phyloP scores from a whole-genome alignment of 1,284 basidiomycete species.

The Heterobasidion annosum region DNA sequence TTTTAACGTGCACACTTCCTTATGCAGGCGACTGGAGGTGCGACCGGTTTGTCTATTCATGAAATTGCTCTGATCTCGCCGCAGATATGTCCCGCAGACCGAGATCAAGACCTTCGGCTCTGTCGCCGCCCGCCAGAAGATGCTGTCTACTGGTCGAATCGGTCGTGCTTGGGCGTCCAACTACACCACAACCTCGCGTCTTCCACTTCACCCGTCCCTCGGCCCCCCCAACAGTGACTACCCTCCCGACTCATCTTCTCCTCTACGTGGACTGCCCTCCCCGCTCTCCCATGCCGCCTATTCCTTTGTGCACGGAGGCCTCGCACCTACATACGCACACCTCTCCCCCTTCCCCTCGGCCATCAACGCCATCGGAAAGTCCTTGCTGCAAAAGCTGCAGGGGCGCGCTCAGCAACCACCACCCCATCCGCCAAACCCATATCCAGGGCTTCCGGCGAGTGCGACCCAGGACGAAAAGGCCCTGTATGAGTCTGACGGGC shows the following conservation, averaged over 20 bases:
- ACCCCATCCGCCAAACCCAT: slow-evolving; percentile 75
- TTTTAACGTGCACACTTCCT: neutral
- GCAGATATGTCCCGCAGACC: slow-evolving; percentile 72
- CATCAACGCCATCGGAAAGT: slow-evolving; percentile 67
- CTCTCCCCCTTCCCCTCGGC: slow-evolving; percentile 72
- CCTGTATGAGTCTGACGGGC: slow-evolving; percentile 35
- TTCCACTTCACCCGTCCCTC: slow-evolving; percentile 67
- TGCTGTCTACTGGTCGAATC: slow-evolving; percentile 69
- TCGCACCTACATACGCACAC: slow-evolving; percentile 65
- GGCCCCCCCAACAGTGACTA: slow-evolving; percentile 68
- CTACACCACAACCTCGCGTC: slow-evolving; percentile 76
- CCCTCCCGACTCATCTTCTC: slow-evolving; percentile 28
- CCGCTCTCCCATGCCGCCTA: slow-evolving; percentile 68
- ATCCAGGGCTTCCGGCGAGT: slow-evolving; percentile 64
- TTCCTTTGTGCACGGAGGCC: slow-evolving; percentile 84
- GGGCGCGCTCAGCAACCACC: slow-evolving; percentile 52
- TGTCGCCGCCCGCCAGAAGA: slow-evolving; percentile 58
- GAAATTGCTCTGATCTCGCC: neutral
- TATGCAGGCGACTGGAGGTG: slow-evolving; percentile 75
- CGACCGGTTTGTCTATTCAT: slow-evolving; percentile 8
- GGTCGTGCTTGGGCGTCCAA: slow-evolving; percentile 81
- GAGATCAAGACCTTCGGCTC: slow-evolving; percentile 79
- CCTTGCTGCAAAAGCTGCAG: slow-evolving; percentile 60
- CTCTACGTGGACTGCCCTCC: slow-evolving; percentile 12
- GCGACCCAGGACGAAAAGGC: slow-evolving; percentile 59